Conservation (phyloP, 352 stramenopile species). For the Hyaloperonospora brassicae region DNA sequence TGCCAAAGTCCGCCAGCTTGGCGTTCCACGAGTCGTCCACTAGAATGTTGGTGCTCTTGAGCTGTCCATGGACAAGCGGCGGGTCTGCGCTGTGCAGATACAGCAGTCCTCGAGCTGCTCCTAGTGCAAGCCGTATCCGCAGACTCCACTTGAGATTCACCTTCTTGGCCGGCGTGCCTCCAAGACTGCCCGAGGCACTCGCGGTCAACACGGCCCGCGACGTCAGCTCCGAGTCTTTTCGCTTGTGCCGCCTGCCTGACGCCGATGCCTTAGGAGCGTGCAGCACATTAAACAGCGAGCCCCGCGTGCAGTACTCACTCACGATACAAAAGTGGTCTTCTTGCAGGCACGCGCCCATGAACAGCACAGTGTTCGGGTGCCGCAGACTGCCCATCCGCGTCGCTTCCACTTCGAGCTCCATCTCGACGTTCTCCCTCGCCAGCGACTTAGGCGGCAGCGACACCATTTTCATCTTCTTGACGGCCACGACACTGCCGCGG, state of each 20-base stretch:
- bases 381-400: conserved; percentile 86
- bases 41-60: conserved; percentile 86
- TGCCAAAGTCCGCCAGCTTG: conserved; percentile 84
- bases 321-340: conserved; percentile 95
- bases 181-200: conserved; percentile 11
- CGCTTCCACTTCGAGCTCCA: conserved; percentile 74
- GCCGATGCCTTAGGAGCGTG: conserved; percentile 37
- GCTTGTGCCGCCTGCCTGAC: conserved; percentile 23
- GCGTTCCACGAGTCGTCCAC: conserved; percentile 86
- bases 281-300: conserved; percentile 94
- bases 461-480: conserved; percentile 86
- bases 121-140: conserved; percentile 70
- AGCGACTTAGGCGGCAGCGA: conserved; percentile 43
- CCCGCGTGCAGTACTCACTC: conserved; percentile 91
- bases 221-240: conserved; percentile 20
- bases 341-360: conserved; percentile 95
- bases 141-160: conserved; percentile 73
- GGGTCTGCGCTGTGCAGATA: conserved; percentile 82
- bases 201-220: conserved; percentile 12
- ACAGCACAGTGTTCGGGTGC: conserved; percentile 98
- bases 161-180: conserved; percentile 32
- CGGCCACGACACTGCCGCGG: conserved; percentile 70
- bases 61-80: conserved; percentile 75
- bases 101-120: conserved; percentile 65
- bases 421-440: conserved; percentile 68